Base-by-base conservation (phyloP, 1,284 basidiomycete species). In the Boletellus dicymbophilus region DNA sequence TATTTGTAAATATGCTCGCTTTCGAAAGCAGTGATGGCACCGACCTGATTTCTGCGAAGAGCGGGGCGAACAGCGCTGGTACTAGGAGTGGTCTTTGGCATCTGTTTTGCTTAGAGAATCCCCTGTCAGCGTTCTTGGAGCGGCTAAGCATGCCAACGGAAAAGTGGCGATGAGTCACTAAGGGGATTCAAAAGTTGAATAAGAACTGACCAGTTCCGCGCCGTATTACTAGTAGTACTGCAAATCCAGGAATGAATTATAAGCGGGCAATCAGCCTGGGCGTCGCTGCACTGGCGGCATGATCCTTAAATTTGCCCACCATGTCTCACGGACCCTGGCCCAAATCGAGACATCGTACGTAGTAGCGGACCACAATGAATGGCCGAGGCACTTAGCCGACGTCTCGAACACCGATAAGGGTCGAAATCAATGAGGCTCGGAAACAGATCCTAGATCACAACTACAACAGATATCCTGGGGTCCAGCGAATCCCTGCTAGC, bases 1-100 rank as follows among this genome's bases (percentile, higher is more conserved):
- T 18, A 43, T 44, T 41, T 26, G 36, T 49, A 33, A 52, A 31
- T 36, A 52, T 31, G 42, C 11, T 22, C 16, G 18, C 46, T 16
- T 43, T 31, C 18, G 9, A 36, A 42, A 13, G 16, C 10, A 30
- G 46, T 21, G 55, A 46, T 33, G 41, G 37, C 18, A 55, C 68
- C 49, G 58, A 84, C 88, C 77, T 91, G 88, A 65, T 91, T 91
- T 68, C 89, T 78, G 49, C 88, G 82, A 47, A 91, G 78, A 37
- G 88, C 82, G 53, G 88, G 78, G 37, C 84, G 79, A 59, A 55
- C 26, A 20, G 51, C 71, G 34, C 70, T 63, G 38, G 70, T 57
- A 30, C 57, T 62, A 22, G 71, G 55, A 43, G 63, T 58, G 48
- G 69, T 76, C 66, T 88, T 90, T 46, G 88, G 88, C 88, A 91